Conservation (phyloP, 208 protist genomes). For the Novymonas esmeraldas region DNA sequence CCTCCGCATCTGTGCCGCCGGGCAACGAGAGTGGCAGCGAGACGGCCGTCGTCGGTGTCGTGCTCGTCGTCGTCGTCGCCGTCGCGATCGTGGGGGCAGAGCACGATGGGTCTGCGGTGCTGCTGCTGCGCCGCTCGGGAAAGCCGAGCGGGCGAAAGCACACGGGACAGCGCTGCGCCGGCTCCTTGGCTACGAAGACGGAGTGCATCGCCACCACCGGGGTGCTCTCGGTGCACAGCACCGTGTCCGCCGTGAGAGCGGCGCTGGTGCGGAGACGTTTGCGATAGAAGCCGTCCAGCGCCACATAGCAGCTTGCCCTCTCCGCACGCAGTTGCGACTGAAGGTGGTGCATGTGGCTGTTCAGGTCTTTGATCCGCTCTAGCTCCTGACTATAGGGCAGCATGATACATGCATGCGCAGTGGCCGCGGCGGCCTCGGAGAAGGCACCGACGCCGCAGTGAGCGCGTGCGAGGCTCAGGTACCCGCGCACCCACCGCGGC, state of each 20-base stretch:
- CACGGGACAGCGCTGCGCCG: conserved; percentile 46
- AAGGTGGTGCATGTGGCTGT: conserved; percentile 51
- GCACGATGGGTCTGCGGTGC: background rate
- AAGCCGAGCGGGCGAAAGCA: conserved; percentile 38
- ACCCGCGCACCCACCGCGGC: conserved; percentile 68
- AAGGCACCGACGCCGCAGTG: conserved; percentile 62
- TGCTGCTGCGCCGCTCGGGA: conserved; percentile 7
- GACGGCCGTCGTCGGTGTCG: conserved; percentile 4
- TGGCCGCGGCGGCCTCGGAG: conserved; percentile 31
- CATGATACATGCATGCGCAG: conserved; percentile 41
- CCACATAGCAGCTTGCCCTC: conserved; percentile 31
- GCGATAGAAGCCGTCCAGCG: conserved; percentile 59
- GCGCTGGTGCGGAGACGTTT: conserved; percentile 42
- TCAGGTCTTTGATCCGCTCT: conserved; percentile 58
- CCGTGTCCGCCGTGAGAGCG: conserved; percentile 7
- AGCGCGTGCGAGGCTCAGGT: conserved; percentile 65
- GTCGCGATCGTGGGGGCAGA: background rate
- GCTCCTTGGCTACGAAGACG: conserved; percentile 31
- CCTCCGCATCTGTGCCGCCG: conserved; percentile 10
- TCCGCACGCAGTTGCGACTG: conserved; percentile 42
- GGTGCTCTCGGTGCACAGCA: conserved; percentile 45
- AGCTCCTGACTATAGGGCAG: conserved; percentile 62
- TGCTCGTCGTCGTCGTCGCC: background rate
- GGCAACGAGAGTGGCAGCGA: conserved; percentile 15
- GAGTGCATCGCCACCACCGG: conserved; percentile 55